A percentile compares a stretch with the other conserved stretches of the same genome.
These are phyloP conservation scores for Hypomyces rosellus DNA, from an alignment of 2,329 filamentous ascomycete species.

Conservation along the genomic window DNA sequence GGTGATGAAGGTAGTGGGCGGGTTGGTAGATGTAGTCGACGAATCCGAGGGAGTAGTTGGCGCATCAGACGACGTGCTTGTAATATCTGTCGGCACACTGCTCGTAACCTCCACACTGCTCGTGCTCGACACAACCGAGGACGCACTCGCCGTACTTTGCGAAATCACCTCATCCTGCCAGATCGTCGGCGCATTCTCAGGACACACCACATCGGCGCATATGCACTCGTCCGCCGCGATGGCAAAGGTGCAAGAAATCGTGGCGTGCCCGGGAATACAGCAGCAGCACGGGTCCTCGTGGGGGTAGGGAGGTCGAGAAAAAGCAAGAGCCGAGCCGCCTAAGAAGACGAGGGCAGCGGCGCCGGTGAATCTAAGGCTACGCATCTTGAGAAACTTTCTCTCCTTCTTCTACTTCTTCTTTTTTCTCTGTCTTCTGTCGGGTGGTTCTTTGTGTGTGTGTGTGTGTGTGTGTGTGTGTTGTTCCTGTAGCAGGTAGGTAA, in stretches of 20 bases:
- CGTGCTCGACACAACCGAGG: too few species aligned
- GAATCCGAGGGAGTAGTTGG: too few species aligned
- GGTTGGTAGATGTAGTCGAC: too few species aligned
- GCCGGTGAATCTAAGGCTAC: conserved; percentile 12
- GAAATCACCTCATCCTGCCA: background rate
- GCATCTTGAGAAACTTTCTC: conserved; percentile 1
- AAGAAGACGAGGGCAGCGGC: conserved; percentile 15
- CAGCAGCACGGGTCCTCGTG: conserved; percentile 25
- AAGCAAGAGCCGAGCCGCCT: conserved; percentile 15
- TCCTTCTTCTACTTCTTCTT: background rate
- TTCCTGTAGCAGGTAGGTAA: background rate
- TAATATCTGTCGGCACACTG: too few species aligned
- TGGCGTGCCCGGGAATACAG: conserved; percentile 22
- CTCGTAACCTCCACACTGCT: too few species aligned
- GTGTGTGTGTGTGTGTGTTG: background rate
- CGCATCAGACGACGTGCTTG: too few species aligned
- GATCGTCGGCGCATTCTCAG: conserved; percentile 15
- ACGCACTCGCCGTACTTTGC: too few species aligned
- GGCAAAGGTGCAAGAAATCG: conserved; percentile 20
- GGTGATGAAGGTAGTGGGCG: too few species aligned
- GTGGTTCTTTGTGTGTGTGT: background rate
- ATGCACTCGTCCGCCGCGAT: conserved; percentile 19
- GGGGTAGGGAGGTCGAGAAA: conserved; percentile 16
- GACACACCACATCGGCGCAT: conserved; percentile 22
- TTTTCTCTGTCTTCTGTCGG: background rate